Evolutionary conservation across 2,329 filamentous ascomycete genomes (phyloP), one percentile per base, ranked within the genome.

Genomic region (Herpotrichia juniperi): DNA sequence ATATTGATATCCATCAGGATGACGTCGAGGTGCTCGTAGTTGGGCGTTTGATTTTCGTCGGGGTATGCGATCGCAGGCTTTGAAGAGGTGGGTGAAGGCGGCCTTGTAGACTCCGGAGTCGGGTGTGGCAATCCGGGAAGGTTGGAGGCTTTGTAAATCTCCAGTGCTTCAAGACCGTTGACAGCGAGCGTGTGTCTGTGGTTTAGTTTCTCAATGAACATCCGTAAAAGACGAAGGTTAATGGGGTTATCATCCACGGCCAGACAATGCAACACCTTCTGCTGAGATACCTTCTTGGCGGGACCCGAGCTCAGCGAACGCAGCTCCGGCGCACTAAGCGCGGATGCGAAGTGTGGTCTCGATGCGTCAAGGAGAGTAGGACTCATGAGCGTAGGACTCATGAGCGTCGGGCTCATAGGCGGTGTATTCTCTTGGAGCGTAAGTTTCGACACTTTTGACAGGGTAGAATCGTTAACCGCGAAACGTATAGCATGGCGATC

Each of bases 161-260:
- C 62, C 2, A 76, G 54, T 2, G 73, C 73, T 55, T 73, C 69
- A 7, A 73, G 62, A n/a, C 73, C 73, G 24, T 74, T 68, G 32
- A 58, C 61, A 1, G 71, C 72, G 8, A 73, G 67, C 2, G 60
- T 57, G 48, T 72, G 67, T 2, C 58, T 56, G 44, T 73, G 70
- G 4, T 63, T 62, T 1, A 73, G 59, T 48, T 73, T 74, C 26
- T 69, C 60, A 19, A 74, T 61, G 31, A 75, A 72, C 2, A 69
- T 73, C 0, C 62, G 63, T 1, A 76, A 61, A 2, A 76, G 63
- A 0, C 65, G 66, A 4, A 75, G 66, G 46, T 75, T 76, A 61
- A 76, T 74, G 1, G 70, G 66, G 28, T 76, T 76, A 56, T 76
- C 73, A 32, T 76, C 73, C 2, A 74, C 73, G 9, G 71, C 68